These are phyloP conservation scores for Paecilomyces niveus DNA, from an alignment of 2,329 filamentous ascomycete genomes.

Conservation along the genomic window DNA sequence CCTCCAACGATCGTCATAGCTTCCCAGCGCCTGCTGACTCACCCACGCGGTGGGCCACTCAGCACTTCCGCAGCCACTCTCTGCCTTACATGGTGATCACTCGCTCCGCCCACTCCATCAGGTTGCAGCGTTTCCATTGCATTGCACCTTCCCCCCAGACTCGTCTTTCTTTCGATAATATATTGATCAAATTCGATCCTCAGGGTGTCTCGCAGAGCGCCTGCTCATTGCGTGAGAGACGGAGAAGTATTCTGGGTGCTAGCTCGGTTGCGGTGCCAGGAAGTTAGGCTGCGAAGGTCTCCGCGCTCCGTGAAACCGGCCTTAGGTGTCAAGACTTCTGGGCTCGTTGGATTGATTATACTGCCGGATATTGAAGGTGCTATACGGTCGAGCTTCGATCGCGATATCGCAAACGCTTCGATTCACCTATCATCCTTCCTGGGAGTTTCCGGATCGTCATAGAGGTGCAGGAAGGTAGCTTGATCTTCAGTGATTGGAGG, in stretches of 20 bases:
- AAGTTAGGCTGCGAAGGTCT: not conserved
- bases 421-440: not conserved
- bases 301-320: not conserved
- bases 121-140: not conserved
- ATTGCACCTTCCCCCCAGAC: not conserved
- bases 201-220: not conserved
- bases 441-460: not conserved
- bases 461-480: not conserved
- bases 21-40: not conserved
- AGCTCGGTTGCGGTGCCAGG: not conserved
- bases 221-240: not conserved
- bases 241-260: not conserved
- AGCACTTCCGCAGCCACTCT: not conserved
- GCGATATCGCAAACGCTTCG: not conserved
- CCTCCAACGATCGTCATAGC: not conserved
- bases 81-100: not conserved
- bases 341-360: not conserved
- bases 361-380: not conserved
- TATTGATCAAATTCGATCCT: not conserved
- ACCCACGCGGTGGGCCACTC: not conserved
- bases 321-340: not conserved
- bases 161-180: not conserved
- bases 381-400: not conserved
- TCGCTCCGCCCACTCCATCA: not conserved
- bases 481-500: constrained; percentile 5